Base-by-base conservation (phyloP, 148 eudicot genomes). In the Vaccinium corymbosum region DNA sequence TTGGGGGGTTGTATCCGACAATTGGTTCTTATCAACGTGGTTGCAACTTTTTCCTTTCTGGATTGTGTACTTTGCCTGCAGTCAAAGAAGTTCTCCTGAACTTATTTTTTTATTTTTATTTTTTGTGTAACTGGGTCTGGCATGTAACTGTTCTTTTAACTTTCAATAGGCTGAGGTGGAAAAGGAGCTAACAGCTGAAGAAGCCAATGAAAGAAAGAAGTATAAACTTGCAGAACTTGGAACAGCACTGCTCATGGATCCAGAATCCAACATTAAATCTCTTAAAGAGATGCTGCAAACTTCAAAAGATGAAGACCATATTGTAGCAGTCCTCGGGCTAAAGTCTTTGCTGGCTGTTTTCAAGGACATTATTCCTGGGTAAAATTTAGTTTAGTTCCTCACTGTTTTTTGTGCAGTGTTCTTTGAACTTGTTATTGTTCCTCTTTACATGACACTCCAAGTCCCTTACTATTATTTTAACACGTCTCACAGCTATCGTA, bases 311-410 rank as follows among this genome's bases (percentile, higher is more conserved):
- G 87, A 88, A 77, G 93, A 97, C 83, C 89, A 80, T 81, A 81
- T 84, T 83, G 90, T 94, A 70, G 93, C 89, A 48, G 83, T 88
- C 80, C 92, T 93, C 52, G 94, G 92, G 22, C 85, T 97, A 81
- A 86, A 92, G 77, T 97, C 99, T 50, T 87, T 92, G 57, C 89
- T 94, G 86, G 92, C 98, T 84, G 95, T 94, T 81, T 97, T 97
- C 85, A 93, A 90, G 85, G 98, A 97, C 87, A 93, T 97, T 32
- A 93, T 97, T 81, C 99, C 99, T 76, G 97, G 99, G 99, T 96
- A 92, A 38, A 85, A 70, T 73, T 80, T 55, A 22, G 8, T 68
- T 80, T 57, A 3, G 15, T 66, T 78, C 52, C 17, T 25, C 78
- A 70, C 7, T 57, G 42, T 66, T 83, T 1, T 80, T 61, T 27